A percentile compares a stretch with the other conserved stretches of the same genome.
These are phyloP conservation scores for Fraxinus latifolia DNA, from an alignment of 305 asterid species.

Conservation along the genomic window DNA sequence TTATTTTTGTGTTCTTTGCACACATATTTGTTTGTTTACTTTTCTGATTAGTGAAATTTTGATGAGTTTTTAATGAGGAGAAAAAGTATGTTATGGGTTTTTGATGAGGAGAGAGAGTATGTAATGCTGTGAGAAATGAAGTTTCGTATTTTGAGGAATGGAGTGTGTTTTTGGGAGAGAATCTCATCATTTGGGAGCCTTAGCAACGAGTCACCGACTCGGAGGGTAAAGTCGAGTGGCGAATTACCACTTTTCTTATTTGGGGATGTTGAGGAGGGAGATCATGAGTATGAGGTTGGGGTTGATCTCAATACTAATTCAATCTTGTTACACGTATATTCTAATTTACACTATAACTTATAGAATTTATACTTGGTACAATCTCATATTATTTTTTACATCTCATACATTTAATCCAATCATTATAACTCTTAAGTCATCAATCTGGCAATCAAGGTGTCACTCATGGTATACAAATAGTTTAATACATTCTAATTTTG, in stretches of 20 bases:
- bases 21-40: constrained; percentile 3
- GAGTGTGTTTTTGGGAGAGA: constrained; percentile 86
- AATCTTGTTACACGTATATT: too few relatives aligned
- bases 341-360: too few relatives aligned
- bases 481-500: too few relatives aligned
- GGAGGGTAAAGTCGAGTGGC: constrained; percentile 62
- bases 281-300: constrained; percentile 12
- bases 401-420: too few relatives aligned
- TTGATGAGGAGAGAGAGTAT: constrained; percentile 13
- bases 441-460: too few relatives aligned
- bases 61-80: constrained; percentile 42
- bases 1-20: not conserved
- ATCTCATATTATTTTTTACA: too few relatives aligned
- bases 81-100: too few relatives aligned
- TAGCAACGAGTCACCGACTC: constrained; percentile 38
- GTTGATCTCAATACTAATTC: constrained; percentile 18
- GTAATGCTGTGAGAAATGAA: constrained; percentile 67
- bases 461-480: too few relatives aligned
- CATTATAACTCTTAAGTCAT: too few relatives aligned
- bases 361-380: too few relatives aligned
- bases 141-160: constrained; percentile 57
- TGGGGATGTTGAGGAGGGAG: constrained; percentile 51
- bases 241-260: constrained; percentile 72
- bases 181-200: constrained; percentile 49
- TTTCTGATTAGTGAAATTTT: constrained; percentile 10